Conservation (phyloP, 805 yeast genomes). For the Candida cerambycidarum region DNA sequence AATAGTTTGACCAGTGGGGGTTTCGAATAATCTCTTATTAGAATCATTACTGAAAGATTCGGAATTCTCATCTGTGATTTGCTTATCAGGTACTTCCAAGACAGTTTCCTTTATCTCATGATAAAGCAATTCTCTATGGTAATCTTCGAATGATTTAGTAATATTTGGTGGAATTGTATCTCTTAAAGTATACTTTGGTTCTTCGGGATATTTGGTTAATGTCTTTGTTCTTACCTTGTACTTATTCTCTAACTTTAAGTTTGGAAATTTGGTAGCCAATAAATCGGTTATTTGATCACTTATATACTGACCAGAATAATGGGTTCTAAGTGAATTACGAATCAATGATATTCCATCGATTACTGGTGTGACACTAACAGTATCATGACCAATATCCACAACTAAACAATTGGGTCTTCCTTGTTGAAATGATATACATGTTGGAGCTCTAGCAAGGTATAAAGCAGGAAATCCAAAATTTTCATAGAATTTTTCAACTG, state of each 20-base stretch:
- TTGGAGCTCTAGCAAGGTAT: slow-evolving; percentile 78
- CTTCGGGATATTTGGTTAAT: slow-evolving; percentile 32
- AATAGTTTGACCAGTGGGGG: slow-evolving; percentile 72
- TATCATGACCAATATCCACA: slow-evolving; percentile 82
- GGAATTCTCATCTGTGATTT: slow-evolving; percentile 19
- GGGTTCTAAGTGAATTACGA: slow-evolving; percentile 68
- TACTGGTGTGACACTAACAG: slow-evolving; percentile 75
- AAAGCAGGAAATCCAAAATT: slow-evolving; percentile 73
- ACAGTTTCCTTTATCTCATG: slow-evolving; percentile 78
- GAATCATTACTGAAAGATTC: slow-evolving; percentile 19
- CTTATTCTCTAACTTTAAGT: slow-evolving; percentile 19
- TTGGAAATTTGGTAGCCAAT: slow-evolving; percentile 29
- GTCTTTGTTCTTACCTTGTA: slow-evolving; percentile 52
- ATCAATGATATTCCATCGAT: slow-evolving; percentile 77
- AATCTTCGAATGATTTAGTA: slow-evolving; percentile 53
- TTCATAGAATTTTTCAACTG: slow-evolving; percentile 73
- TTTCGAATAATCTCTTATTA: slow-evolving; percentile 57
- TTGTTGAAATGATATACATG: slow-evolving; percentile 83
- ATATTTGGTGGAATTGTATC: slow-evolving; percentile 29
- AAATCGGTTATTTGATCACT: slow-evolving; percentile 51
- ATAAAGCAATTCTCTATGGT: slow-evolving; percentile 52
- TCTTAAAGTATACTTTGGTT: slow-evolving; percentile 21
- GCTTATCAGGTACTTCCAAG: slow-evolving; percentile 52
- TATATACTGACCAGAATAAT: slow-evolving; percentile 69
- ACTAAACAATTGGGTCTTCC: slow-evolving; percentile 86